Base-by-base conservation (phyloP, 2,329 filamentous ascomycete genomes). In the Venturia asperata region DNA sequence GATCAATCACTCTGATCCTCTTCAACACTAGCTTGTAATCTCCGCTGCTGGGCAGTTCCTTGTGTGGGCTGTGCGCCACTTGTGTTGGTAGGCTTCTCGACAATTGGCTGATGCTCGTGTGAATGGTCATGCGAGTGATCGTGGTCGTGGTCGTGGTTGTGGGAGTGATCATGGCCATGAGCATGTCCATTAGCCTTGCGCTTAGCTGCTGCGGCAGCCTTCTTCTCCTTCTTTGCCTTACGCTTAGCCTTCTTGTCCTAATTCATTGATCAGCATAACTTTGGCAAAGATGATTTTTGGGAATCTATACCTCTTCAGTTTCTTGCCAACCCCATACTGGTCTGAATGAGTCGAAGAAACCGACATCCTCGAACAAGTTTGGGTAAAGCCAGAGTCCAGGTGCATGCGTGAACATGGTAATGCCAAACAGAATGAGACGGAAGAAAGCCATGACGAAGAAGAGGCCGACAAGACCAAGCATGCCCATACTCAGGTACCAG, bases 401-500 rank as follows among this genome's bases (percentile, higher is more conserved):
- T 3, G 92, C 81, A 0, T 86, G 82, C 19, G 83, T 82, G 73
- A 97, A 96, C 77, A 96, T 92, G 27, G 94, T 97, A 74, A 96
- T 78, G 74, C 91, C 88, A 81, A 99, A 99, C 37, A 99, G 82
- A 67, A 99, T 96, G 65, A 97, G 83, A 67, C 94, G 87, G 84
- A 99, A 92, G 73, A 99, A 96, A 6, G 93, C 90, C 94, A 99
- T 97, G 73, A 87, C 85, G 77, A 99, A 97, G 85, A 99, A 99
- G 62, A 96, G 79, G 65, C 90, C 94, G 58, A 99, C 85, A 39
- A 97, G 81, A 55, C 91, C 89, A 69, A 99, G 83, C 83, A 96
- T 89, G 67, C 88, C 93, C 86, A 96, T 96, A 76, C 90, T 94
- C 52, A 97, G 82, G 77, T 99, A 97, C 90, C 96, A 99, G 61